phyloP scores from a whole-genome alignment of 2,329 filamentous ascomycete species.

The Penicillium expansum region DNA sequence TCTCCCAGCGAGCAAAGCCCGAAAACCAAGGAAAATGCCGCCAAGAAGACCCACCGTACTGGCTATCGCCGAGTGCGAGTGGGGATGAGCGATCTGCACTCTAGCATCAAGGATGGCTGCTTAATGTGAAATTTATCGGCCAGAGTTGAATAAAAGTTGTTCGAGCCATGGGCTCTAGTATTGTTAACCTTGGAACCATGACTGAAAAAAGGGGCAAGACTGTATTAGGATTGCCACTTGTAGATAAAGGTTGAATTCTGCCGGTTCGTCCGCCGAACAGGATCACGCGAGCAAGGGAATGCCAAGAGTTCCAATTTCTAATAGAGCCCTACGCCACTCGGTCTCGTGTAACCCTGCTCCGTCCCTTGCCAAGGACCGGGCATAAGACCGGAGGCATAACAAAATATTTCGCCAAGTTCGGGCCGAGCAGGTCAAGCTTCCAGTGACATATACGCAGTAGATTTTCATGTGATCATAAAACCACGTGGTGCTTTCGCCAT shows the following conservation, averaged over 20 bases:
- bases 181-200: too few relatives aligned
- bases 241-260: not conserved
- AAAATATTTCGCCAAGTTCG: not conserved
- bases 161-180: not conserved
- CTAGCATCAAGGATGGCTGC: constrained; percentile 50
- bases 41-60: constrained; percentile 14
- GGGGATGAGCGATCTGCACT: constrained; percentile 48
- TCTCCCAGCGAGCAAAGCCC: constrained; percentile 27
- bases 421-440: not conserved
- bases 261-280: not conserved
- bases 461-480: not conserved
- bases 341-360: too few relatives aligned
- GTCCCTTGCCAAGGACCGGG: too few relatives aligned
- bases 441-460: too few relatives aligned
- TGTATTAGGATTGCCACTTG: too few relatives aligned
- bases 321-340: not conserved
- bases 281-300: not conserved
- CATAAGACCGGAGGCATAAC: too few relatives aligned
- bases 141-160: not conserved
- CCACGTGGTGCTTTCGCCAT: not conserved
- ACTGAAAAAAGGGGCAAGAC: too few relatives aligned
- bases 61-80: constrained; percentile 36
- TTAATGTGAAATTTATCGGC: constrained; percentile 40
- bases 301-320: not conserved
- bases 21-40: constrained; percentile 19